Conservation (phyloP, 148 eudicot genomes). For the Selenicereus undatus region DNA sequence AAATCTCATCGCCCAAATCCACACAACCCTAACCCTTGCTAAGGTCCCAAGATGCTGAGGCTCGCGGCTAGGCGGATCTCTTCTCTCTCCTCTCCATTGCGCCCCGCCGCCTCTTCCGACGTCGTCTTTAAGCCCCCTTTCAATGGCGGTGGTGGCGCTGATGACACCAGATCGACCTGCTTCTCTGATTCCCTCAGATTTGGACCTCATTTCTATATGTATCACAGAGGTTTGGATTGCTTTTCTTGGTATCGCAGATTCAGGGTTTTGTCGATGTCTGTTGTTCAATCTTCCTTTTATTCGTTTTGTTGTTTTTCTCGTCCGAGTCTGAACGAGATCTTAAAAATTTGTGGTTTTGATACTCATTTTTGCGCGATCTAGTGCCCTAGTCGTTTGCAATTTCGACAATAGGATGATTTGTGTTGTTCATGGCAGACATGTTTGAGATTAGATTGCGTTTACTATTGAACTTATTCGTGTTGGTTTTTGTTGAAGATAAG, state of each 20-base stretch:
- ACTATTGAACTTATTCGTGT: background rate
- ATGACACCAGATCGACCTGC: slow-evolving; percentile 23
- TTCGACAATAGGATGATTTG: background rate
- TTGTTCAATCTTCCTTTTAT: background rate
- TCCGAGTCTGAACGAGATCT: background rate
- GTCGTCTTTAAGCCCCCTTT: slow-evolving; percentile 17
- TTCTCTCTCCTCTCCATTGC: slow-evolving; percentile 39
- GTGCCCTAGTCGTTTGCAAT: background rate
- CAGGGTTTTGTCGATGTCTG: slow-evolving; percentile 16
- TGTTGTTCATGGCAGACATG: too few species aligned
- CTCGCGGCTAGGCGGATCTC: slow-evolving; percentile 40
- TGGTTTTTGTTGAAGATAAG: background rate
- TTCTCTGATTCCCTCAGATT: slow-evolving; percentile 14
- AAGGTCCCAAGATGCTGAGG: slow-evolving; percentile 33
- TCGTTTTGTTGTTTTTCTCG: background rate
- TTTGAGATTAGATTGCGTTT: background rate
- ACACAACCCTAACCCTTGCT: background rate
- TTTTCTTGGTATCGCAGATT: background rate
- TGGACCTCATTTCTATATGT: slow-evolving; percentile 25
- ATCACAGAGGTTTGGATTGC: slow-evolving; percentile 33
- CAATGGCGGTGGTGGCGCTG: slow-evolving; percentile 15
- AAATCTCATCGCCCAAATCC: slow-evolving; percentile 9
- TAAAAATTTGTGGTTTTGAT: slow-evolving; percentile 1
- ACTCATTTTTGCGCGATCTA: background rate
- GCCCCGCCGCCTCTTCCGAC: slow-evolving; percentile 22